Base-by-base conservation (phyloP, 306 rosid genomes). In the Myrica gale region DNA sequence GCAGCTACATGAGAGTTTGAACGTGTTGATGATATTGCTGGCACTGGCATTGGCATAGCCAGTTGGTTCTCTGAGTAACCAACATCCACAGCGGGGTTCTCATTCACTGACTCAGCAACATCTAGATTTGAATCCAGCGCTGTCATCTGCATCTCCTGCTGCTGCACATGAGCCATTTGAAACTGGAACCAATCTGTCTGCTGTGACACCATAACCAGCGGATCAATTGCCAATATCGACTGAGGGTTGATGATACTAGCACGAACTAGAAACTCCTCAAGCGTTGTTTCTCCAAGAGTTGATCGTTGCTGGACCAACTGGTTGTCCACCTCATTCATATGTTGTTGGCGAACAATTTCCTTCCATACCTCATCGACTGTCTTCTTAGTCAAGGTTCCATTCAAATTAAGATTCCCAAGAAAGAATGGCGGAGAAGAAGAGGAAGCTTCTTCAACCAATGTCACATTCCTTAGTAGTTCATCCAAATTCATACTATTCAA, bases 171-270 rank as follows among this genome's bases (percentile, higher is more conserved):
- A 5, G 75, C 15, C 48, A 78, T 56, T 71, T 79, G 93, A 55
- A 79, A 46, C 42, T 79, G 90, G 52, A 83, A 26, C 92, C 89
- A 90, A 60, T 86, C 63, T 20, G 66, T 37, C 15, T 72, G 82
- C 11, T 72, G 79, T 11, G 89, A 72, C 69, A 60, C 79, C 74
- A 67, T 63, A 19, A 47, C 82, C 67, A 72, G 78, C 21, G 88
- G 80, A 41, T 86, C 86, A 58, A 79, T 39, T 9, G 75, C 51
- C 72, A 77, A 75, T 6, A 77, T 45, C 0, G 83, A 71, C 5
- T 56, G 81, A 53, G 62, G 5, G 70, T 61, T 43, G n/a, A 82
- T 46, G 20, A 69, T 15, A 13, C 81, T 76, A 4, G 79, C 75
- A 12, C 68, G 79, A 5, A 73, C 71, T 69, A 85, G 55, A 20